A percentile compares a stretch with the other conserved stretches of the same genome.
These are phyloP conservation scores for Pythium brassicae DNA, from an alignment of 352 stramenopile species.

Conservation along the genomic window DNA sequence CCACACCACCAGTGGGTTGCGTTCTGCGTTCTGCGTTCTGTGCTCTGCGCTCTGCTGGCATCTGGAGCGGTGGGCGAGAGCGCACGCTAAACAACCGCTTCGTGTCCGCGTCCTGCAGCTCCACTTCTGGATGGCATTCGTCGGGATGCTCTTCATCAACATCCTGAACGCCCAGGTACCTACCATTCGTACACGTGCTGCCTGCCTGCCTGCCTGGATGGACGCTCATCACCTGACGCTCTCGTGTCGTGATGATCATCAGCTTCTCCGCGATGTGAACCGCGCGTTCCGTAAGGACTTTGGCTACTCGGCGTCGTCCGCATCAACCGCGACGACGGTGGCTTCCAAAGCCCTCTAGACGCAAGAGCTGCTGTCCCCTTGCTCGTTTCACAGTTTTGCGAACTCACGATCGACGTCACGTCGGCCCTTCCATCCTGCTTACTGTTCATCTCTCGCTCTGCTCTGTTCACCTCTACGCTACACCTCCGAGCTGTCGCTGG, in stretches of 20 bases:
- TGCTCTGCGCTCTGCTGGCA: neutral
- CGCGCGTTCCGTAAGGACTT: constrained; percentile 53
- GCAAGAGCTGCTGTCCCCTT: too few species aligned
- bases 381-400: too few species aligned
- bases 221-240: neutral
- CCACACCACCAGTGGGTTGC: neutral
- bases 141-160: constrained; percentile 75
- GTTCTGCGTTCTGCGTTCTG: neutral
- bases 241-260: neutral
- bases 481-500: too few species aligned
- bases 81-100: neutral
- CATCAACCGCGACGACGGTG: neutral
- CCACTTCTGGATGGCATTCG: constrained; percentile 72
- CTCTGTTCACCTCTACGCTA: too few species aligned
- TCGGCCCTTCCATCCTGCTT: too few species aligned
- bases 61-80: too few species aligned
- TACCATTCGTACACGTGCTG: neutral
- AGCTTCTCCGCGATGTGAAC: constrained; percentile 59
- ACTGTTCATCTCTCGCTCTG: too few species aligned
- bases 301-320: constrained; percentile 1
- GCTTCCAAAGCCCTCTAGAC: neutral
- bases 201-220: too few species aligned
- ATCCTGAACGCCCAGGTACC: constrained; percentile 51
- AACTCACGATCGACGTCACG: too few species aligned
- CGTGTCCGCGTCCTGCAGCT: constrained; percentile 13